Evolutionary conservation across 208 protist species (phyloP).

Genomic region (Wallacemonas sp.): DNA sequence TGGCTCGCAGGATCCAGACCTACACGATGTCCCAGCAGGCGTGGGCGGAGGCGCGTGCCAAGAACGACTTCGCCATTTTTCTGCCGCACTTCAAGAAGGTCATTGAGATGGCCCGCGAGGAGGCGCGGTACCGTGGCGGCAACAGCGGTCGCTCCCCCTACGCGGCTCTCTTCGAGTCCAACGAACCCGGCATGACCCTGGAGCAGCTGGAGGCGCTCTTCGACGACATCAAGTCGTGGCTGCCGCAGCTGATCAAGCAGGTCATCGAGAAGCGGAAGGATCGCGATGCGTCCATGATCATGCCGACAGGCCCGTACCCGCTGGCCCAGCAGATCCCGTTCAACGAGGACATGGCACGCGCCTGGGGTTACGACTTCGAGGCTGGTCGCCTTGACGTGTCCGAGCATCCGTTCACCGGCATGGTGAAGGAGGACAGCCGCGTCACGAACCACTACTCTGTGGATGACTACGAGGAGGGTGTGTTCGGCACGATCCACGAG

Average conservation of each 20-base stretch:
- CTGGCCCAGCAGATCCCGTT: slow-evolving; percentile 36
- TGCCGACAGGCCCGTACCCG: slow-evolving; percentile 32
- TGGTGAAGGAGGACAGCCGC: slow-evolving; percentile 77
- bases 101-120: slow-evolving; percentile 38
- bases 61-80: slow-evolving; percentile 46
- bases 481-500: slow-evolving; percentile 86
- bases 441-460: slow-evolving; percentile 86
- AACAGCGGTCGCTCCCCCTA: slow-evolving; percentile 26
- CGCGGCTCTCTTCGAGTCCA: slow-evolving; percentile 49
- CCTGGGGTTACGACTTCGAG: slow-evolving; percentile 84
- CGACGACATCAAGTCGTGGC: slow-evolving; percentile 44
- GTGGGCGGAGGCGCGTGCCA: slow-evolving; percentile 36
- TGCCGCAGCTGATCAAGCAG: too few species aligned
- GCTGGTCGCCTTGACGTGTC: slow-evolving; percentile 83
- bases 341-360: slow-evolving; percentile 22
- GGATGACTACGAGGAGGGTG: slow-evolving; percentile 42
- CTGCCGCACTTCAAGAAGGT: slow-evolving; percentile 39
- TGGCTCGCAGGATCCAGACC: slow-evolving; percentile 22
- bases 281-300: slow-evolving; percentile 9
- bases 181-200: slow-evolving; percentile 57
- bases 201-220: slow-evolving; percentile 46
- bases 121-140: slow-evolving; percentile 26
- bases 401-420: slow-evolving; percentile 88
- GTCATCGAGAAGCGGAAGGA: slow-evolving; percentile 35
- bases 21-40: slow-evolving; percentile 26